Evolutionary conservation across 2,329 filamentous ascomycete species (phyloP), one percentile per base, ranked within the genome.

Genomic region (Emergomyces pasteurianus): DNA sequence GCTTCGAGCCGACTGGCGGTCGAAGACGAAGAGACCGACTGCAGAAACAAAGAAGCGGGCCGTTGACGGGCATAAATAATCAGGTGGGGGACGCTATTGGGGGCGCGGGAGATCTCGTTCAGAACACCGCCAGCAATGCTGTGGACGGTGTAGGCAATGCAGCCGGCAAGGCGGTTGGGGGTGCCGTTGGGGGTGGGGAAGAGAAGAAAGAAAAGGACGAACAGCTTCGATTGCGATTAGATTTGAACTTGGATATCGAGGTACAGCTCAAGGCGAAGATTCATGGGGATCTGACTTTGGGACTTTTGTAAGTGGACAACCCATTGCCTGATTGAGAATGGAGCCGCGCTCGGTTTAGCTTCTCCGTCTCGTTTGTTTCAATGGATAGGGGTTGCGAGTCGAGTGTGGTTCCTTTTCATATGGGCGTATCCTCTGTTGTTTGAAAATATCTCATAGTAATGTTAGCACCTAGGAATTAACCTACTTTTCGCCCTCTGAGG

Each of bases 251-350:
- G 61, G 89, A 94, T 66, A 81, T 94, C 57, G 89, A 94, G 74
- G 89, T 94, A 63, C 87, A 90, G 68, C 81, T 94, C 63, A 94
- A 94, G 80, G 89, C 89, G 23, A 86, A 87, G 73, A 91, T 94
- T 65, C 86, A 91, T 68, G 90, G 90, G 70, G 90, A 95, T 76
- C 76, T 95, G 65, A 91, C 89, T 40, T 75, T 94, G 65, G 87
- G 86, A 65, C 80, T 94, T 69, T 83, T 88, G 87, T 90, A 81
- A 79, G 84, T 86, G 61, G 28, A 50, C 42, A 9, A 31, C 18
- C 28, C 49, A 28, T 31, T 21, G 23, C 50, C 47, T 31, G 21
- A n/a, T 10, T 46, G 42, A 46, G n/a, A 46, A 46, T 12, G 42
- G 42, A 46, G 10, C 10, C 18, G 2, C 12, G 12, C 34, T 38